These are phyloP conservation scores for Clonostachys rosea DNA, from an alignment of 2,329 filamentous ascomycete species.

Conservation along the genomic window DNA sequence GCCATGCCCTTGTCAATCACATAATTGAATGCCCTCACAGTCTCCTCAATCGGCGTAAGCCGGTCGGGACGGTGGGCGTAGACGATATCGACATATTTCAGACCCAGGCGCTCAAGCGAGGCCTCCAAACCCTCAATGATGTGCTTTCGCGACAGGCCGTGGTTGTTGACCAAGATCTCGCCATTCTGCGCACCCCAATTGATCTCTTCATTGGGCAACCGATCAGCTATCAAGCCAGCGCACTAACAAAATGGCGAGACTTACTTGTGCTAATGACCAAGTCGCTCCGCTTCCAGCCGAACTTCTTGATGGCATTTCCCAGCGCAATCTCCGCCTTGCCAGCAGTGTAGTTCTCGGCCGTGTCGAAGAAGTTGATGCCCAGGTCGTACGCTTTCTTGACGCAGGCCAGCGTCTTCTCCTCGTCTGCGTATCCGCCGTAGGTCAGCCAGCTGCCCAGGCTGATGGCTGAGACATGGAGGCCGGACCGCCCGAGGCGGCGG, in stretches of 20 bases:
- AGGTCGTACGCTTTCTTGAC: conserved; percentile 58
- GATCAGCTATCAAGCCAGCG: neutral
- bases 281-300: conserved; percentile 56
- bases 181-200: conserved; percentile 62
- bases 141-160: conserved; percentile 63
- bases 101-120: conserved; percentile 50
- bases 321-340: conserved; percentile 62
- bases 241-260: neutral
- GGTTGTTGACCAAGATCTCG: conserved; percentile 59
- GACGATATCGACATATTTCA: conserved; percentile 63
- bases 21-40: conserved; percentile 66
- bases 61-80: conserved; percentile 67
- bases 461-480: conserved; percentile 64
- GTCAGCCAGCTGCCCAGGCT: conserved; percentile 63
- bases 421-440: conserved; percentile 61
- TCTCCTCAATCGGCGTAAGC: conserved; percentile 66
- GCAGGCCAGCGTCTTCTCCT: conserved; percentile 55
- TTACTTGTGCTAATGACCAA: conserved; percentile 53
- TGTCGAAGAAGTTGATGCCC: conserved; percentile 62
- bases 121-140: conserved; percentile 51
- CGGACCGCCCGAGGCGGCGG: conserved; percentile 41
- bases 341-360: conserved; percentile 53
- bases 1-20: conserved; percentile 64
- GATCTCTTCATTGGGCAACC: conserved; percentile 33
- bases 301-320: conserved; percentile 57